phyloP scores from a whole-genome alignment of 768 basidiomycete species.

The Cystofilobasidium ferigula region DNA sequence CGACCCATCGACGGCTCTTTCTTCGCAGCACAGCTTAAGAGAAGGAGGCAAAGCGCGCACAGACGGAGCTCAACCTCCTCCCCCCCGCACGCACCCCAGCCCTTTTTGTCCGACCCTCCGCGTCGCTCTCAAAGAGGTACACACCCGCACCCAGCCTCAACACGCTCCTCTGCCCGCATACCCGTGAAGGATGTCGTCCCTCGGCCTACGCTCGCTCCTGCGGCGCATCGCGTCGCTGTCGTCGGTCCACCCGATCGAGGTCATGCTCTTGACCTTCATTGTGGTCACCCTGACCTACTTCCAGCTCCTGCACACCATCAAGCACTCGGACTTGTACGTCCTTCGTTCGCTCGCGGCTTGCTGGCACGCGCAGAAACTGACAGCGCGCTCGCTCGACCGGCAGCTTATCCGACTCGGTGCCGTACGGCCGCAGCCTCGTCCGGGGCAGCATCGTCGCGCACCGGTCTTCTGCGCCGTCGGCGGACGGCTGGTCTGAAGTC shows the following conservation, averaged over 20 bases:
- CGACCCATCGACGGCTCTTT: too few species aligned
- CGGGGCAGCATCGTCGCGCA: constrained; percentile 17
- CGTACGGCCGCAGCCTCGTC: not conserved
- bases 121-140: too few species aligned
- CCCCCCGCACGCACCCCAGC: too few species aligned
- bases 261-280: constrained; percentile 79
- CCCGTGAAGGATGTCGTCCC: constrained; percentile 29
- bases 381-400: too few species aligned
- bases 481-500: constrained; percentile 30
- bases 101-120: too few species aligned
- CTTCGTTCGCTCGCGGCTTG: constrained; percentile 13
- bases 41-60: too few species aligned
- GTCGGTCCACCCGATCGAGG: constrained; percentile 48
- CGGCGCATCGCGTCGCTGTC: constrained; percentile 33
- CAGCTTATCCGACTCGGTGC: constrained; percentile 20
- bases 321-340: constrained; percentile 54
- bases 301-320: constrained; percentile 79
- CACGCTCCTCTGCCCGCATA: too few species aligned
- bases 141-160: too few species aligned
- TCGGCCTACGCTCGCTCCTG: constrained; percentile 26
- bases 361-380: constrained; percentile 17
- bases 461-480: constrained; percentile 13
- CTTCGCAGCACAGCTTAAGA: too few species aligned
- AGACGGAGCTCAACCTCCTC: too few species aligned
- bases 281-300: constrained; percentile 89